Percentiles rank a stretch among this genome's conserved stretches.
Evolutionary conservation across 495 filamentous ascomycete genomes (phyloP).

Genomic region (Lentithecium fluviatile): DNA sequence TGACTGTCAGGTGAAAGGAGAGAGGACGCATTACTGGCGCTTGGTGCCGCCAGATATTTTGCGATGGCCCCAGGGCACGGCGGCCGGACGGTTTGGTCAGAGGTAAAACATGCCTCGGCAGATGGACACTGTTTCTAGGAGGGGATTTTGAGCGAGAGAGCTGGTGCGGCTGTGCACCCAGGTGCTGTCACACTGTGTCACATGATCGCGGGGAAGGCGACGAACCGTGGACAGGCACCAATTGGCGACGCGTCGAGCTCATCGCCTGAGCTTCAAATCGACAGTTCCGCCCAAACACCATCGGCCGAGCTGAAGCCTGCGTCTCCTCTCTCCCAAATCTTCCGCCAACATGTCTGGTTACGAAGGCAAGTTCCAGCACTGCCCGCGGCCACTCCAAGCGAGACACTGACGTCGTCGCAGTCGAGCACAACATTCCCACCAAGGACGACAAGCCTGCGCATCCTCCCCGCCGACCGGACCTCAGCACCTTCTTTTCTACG

Average conservation of each 20-base stretch:
- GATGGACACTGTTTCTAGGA: too few species aligned
- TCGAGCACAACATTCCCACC: slow-evolving; percentile 74
- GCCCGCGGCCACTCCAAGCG: neutral
- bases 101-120: too few species aligned
- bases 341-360: slow-evolving; percentile 43
- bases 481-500: slow-evolving; percentile 82
- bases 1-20: too few species aligned
- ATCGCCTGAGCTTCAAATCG: neutral
- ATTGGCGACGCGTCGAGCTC: slow-evolving; percentile 17
- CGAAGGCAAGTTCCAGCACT: slow-evolving; percentile 37
- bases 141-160: too few species aligned
- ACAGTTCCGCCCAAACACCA: neutral
- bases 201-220: neutral
- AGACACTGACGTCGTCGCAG: slow-evolving; percentile 47
- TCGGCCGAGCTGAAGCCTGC: neutral
- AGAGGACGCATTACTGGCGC: too few species aligned
- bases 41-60: too few species aligned
- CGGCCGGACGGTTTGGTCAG: too few species aligned
- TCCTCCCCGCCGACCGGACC: slow-evolving; percentile 65
- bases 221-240: slow-evolving; percentile 4
- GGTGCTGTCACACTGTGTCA: too few species aligned
- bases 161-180: too few species aligned
- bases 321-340: neutral
- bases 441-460: slow-evolving; percentile 39
- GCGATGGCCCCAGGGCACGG: too few species aligned